Conservation (phyloP, 192 early-diverging fungal species). For the Lunasporangiospora selenospora region DNA sequence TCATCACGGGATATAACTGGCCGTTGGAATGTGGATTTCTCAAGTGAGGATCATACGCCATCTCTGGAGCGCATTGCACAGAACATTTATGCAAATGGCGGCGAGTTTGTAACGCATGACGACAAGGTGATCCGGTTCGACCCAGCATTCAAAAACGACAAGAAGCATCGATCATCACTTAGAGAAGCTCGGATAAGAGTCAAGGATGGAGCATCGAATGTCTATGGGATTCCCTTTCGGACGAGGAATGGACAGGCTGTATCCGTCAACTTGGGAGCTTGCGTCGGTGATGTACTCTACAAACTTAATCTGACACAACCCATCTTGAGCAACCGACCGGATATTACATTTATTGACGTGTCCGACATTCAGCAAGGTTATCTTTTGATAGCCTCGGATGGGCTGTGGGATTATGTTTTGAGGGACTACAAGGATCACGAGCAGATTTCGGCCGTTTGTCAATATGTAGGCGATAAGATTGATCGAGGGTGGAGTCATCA, state of each 20-base stretch:
- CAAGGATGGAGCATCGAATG: constrained; percentile 42
- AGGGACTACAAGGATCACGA: constrained; percentile 54
- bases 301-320: constrained; percentile 55
- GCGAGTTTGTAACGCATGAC: constrained; percentile 63
- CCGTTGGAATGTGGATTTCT: constrained; percentile 58
- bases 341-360: constrained; percentile 58
- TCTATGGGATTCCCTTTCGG: constrained; percentile 44
- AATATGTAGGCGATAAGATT: constrained; percentile 54
- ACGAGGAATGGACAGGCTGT: constrained; percentile 41
- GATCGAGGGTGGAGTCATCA: constrained; percentile 58
- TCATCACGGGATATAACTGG: constrained; percentile 36
- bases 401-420: constrained; percentile 61
- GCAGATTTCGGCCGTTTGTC: constrained; percentile 57
- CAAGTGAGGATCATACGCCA: constrained; percentile 64
- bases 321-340: constrained; percentile 57
- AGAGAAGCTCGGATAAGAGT: constrained; percentile 63
- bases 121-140: constrained; percentile 64
- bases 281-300: constrained; percentile 64
- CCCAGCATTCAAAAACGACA: constrained; percentile 50
- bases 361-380: constrained; percentile 42
- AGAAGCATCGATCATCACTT: constrained; percentile 54
- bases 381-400: constrained; percentile 63
- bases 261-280: constrained; percentile 60
- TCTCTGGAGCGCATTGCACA: constrained; percentile 61
- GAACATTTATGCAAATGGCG: constrained; percentile 62